These are phyloP conservation scores for Diaporthe caulivora DNA, from an alignment of 2,329 filamentous ascomycete species.

Conservation along the genomic window DNA sequence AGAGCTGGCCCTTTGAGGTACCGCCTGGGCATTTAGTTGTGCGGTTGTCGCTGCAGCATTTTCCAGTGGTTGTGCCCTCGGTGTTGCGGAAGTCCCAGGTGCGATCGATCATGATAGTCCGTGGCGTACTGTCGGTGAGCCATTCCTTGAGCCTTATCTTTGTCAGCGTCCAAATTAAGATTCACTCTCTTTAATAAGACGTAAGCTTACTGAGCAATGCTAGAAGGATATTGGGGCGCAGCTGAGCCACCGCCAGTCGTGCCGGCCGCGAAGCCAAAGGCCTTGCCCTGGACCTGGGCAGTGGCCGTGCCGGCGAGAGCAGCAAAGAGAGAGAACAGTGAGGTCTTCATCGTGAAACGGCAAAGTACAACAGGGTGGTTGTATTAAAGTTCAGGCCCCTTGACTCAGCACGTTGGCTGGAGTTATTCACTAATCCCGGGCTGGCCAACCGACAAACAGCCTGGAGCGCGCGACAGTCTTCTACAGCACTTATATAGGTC, in stretches of 20 bases:
- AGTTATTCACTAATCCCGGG: not conserved
- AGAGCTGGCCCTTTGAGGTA: slow-evolving; percentile 71
- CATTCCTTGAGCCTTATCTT: slow-evolving; percentile 57
- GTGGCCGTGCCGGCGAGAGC: not conserved
- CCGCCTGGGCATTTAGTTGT: slow-evolving; percentile 68
- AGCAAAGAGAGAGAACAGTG: not conserved
- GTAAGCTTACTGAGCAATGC: slow-evolving; percentile 58
- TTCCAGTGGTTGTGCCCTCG: slow-evolving; percentile 64
- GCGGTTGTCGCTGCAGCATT: slow-evolving; percentile 71
- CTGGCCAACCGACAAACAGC: not conserved
- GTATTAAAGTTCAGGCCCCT: not conserved
- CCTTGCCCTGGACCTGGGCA: slow-evolving; percentile 14
- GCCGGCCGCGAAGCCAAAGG: slow-evolving; percentile 56
- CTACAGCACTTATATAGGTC: not conserved
- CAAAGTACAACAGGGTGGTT: not conserved
- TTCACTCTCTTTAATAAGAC: not conserved
- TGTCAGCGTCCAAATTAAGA: not conserved
- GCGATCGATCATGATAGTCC: slow-evolving; percentile 70
- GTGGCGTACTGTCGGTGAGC: slow-evolving; percentile 64
- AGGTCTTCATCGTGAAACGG: not conserved
- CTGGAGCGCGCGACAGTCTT: not conserved
- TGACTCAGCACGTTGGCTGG: not conserved
- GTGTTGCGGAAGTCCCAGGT: slow-evolving; percentile 67
- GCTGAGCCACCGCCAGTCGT: slow-evolving; percentile 70
- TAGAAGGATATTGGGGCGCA: slow-evolving; percentile 66